Percentiles rank a stretch among this genome's conserved stretches.
phyloP scores from a whole-genome alignment of 2,329 filamentous ascomycete genomes.

The Aspergillus pseudoviridinutans region DNA sequence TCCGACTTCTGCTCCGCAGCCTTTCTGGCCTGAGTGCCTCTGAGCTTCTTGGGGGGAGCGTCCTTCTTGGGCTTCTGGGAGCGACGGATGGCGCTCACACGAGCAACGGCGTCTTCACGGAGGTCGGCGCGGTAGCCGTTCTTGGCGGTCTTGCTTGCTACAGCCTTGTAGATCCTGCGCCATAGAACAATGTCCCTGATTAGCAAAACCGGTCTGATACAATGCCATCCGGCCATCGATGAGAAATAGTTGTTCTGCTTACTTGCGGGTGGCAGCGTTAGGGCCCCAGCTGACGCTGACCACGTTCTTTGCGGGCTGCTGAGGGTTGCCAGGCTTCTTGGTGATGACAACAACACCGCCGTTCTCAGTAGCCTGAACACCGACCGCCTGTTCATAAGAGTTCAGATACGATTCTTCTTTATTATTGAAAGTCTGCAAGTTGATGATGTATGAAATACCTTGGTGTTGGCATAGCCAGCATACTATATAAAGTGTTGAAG shows the following conservation, averaged over 20 bases:
- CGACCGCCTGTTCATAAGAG: constrained; percentile 63
- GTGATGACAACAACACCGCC: constrained; percentile 74
- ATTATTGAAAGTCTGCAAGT: neutral
- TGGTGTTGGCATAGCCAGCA: constrained; percentile 88
- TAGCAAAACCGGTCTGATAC: constrained; percentile 14
- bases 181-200: constrained; percentile 2
- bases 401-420: constrained; percentile 4
- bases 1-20: constrained; percentile 46
- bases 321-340: constrained; percentile 72
- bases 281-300: constrained; percentile 66
- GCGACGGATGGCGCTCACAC: constrained; percentile 78
- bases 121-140: constrained; percentile 79
- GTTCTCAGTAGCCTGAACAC: constrained; percentile 70
- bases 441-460: constrained; percentile 55
- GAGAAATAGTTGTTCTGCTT: constrained; percentile 36
- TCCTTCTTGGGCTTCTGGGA: constrained; percentile 78
- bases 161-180: constrained; percentile 76
- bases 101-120: constrained; percentile 73
- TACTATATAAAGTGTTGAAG: constrained; percentile 52
- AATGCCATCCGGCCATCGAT: neutral
- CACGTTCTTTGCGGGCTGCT: constrained; percentile 68
- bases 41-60: constrained; percentile 66
- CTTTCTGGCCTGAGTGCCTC: constrained; percentile 75
- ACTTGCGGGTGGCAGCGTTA: constrained; percentile 76
- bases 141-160: constrained; percentile 80